Percentiles rank a stretch among this genome's conserved stretches.
These are phyloP conservation scores for Mrakia hoshinonis DNA, from an alignment of 768 basidiomycete species.

Conservation along the genomic window DNA sequence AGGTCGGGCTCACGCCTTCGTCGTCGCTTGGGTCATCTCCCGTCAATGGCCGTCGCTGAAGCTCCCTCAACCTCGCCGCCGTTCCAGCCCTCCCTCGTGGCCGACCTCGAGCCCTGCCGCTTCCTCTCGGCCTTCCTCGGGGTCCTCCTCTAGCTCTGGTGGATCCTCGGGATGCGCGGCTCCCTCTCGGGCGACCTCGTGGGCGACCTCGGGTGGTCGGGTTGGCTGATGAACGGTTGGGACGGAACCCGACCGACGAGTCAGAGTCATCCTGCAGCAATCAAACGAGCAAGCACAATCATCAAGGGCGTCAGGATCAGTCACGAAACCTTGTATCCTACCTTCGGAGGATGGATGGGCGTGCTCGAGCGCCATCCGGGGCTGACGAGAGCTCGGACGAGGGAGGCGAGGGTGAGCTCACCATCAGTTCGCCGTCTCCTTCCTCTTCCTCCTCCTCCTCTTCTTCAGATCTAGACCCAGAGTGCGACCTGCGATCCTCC, in stretches of 20 bases:
- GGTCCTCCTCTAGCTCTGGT: constrained; percentile 31
- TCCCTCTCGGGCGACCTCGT: constrained; percentile 16
- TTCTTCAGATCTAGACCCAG: constrained; percentile 2
- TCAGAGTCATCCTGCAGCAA: constrained; percentile 6
- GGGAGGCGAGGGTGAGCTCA: neutral
- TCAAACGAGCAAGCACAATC: neutral
- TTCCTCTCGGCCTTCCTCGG: constrained; percentile 10
- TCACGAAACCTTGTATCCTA: too few species aligned
- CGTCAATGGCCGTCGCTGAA: constrained; percentile 7
- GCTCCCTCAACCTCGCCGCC: constrained; percentile 6
- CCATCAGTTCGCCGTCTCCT: neutral
- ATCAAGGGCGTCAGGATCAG: neutral
- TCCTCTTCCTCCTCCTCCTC: constrained; percentile 31
- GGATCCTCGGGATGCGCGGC: constrained; percentile 24
- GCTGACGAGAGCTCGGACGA: neutral
- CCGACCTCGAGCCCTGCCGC: constrained; percentile 25
- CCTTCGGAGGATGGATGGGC: too few species aligned
- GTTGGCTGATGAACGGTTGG: constrained; percentile 17
- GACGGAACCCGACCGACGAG: constrained; percentile 28
- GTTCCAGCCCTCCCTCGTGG: constrained; percentile 33
- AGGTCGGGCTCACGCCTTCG: constrained; percentile 43
- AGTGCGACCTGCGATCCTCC: constrained; percentile 10
- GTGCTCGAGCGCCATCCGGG: neutral
- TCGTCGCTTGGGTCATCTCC: constrained; percentile 22
- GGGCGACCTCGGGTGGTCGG: constrained; percentile 28